These are phyloP conservation scores for Septoria linicola DNA, from an alignment of 2,329 filamentous ascomycete species.

Conservation along the genomic window DNA sequence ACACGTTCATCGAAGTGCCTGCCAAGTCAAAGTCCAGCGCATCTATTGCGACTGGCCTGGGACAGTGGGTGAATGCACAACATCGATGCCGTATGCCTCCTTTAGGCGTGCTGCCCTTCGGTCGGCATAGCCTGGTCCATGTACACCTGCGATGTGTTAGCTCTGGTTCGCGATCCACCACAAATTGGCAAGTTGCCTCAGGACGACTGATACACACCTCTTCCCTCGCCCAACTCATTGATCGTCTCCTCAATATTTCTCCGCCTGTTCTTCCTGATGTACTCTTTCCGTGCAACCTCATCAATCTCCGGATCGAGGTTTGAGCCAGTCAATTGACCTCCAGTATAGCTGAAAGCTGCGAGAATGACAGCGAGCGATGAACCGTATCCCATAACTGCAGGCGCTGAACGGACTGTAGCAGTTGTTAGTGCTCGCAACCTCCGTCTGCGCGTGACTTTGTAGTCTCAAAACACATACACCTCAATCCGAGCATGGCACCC, in stretches of 20 bases:
- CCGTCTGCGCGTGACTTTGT: neutral
- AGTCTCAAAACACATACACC: constrained; percentile 57
- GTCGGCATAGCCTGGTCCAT: constrained; percentile 79
- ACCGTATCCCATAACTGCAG: constrained; percentile 69
- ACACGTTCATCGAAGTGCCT: constrained; percentile 7
- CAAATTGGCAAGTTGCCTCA: too few relatives aligned
- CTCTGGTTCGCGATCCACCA: neutral
- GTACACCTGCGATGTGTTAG: constrained; percentile 61
- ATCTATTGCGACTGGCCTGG: constrained; percentile 11
- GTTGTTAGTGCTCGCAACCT: constrained; percentile 20
- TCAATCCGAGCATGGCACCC: constrained; percentile 70
- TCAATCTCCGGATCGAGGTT: constrained; percentile 58
- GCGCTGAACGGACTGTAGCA: constrained; percentile 56
- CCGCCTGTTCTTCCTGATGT: constrained; percentile 69
- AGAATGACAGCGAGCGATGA: constrained; percentile 58
- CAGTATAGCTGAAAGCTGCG: constrained; percentile 66
- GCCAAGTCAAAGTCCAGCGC: neutral
- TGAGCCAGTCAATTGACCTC: constrained; percentile 58
- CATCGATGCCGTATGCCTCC: constrained; percentile 84
- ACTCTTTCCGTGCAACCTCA: constrained; percentile 75
- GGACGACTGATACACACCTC: constrained; percentile 66
- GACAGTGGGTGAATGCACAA: constrained; percentile 42
- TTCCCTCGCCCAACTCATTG: constrained; percentile 77
- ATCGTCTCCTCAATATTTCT: constrained; percentile 77
- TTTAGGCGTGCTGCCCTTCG: constrained; percentile 76